Evolutionary conservation across 345 rosid genomes (phyloP), one percentile per base, ranked within the genome.

Genomic region (Triadica sebifera): DNA sequence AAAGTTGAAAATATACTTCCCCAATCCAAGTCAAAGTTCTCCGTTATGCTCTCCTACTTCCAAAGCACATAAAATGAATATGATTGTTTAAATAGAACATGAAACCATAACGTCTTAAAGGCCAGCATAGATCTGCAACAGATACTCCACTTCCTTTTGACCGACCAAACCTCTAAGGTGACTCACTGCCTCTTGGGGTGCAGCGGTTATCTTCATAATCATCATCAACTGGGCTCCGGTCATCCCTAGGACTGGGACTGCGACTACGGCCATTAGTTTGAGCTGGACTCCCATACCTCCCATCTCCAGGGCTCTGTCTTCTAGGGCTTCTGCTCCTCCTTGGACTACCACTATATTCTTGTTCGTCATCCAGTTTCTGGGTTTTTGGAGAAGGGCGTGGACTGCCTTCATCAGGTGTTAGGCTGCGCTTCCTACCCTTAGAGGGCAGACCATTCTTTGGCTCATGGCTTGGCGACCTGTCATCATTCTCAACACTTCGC

Each of bases 401-500:
- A 60, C 77, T 80, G 12, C 74, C 72, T 39, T 83, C 89, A 19
- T 81, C 92, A 37, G 90, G 92, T 49, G 85, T 76, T 34, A 71
- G 79, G 79, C 92, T 89, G 68, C 81, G 88, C 74, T 79, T 87
- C 77, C 89, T 87, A 62, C 89, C 86, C 81, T 76, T 87, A 29
- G 91, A 78, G 24, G 85, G 81, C 24, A 73, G 74, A 41, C 60
- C 62, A 66, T 62, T 71, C 79, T 62, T 80, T 46, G 76, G 79
- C 60, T 72, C 83, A 45, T 64, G 83, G 71, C 80, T 80, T 61
- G 72, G 12, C 12, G 83, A 79, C 69, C 82, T 79, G 46, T 60
- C 65, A 17, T 77, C 81, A 49, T 49, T 65, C 12, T 84, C 97
- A 71, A 84, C 55, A 72, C 88, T 89, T 46, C 83, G 67, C 55